These are phyloP conservation scores for Crucihimalaya himalaica DNA, from an alignment of 345 rosid genomes.

Conservation along the genomic window DNA sequence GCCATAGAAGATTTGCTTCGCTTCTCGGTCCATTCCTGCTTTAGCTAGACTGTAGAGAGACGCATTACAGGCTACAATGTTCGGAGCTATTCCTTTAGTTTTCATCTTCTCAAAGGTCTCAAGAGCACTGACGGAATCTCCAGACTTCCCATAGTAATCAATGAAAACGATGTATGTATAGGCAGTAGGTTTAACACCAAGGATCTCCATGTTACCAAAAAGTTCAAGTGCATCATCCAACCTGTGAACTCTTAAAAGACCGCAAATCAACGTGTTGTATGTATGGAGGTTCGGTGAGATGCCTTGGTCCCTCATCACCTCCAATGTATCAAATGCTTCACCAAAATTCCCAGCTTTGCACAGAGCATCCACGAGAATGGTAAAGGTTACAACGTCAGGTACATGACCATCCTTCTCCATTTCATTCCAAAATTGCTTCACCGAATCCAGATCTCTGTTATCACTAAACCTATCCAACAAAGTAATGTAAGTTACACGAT, in stretches of 20 bases:
- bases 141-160: constrained; percentile 85
- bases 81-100: constrained; percentile 70
- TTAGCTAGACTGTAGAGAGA: constrained; percentile 81
- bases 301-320: constrained; percentile 65
- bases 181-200: constrained; percentile 71
- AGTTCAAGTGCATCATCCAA: constrained; percentile 63
- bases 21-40: constrained; percentile 67
- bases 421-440: constrained; percentile 76
- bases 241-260: constrained; percentile 62
- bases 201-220: constrained; percentile 58
- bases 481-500: constrained; percentile 76
- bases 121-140: constrained; percentile 62
- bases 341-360: constrained; percentile 63
- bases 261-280: constrained; percentile 76
- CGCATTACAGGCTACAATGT: constrained; percentile 83
- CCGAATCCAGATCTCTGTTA: constrained; percentile 62
- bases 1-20: constrained; percentile 64
- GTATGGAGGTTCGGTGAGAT: constrained; percentile 78
- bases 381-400: constrained; percentile 80
- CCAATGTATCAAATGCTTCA: constrained; percentile 65
- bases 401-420: constrained; percentile 84
- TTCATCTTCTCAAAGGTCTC: constrained; percentile 84
- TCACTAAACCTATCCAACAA: constrained; percentile 79
- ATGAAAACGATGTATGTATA: constrained; percentile 82
- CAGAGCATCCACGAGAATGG: constrained; percentile 72